Evolutionary conservation across 2,329 filamentous ascomycete species (phyloP).

Genomic region (Calonectria crousiana): DNA sequence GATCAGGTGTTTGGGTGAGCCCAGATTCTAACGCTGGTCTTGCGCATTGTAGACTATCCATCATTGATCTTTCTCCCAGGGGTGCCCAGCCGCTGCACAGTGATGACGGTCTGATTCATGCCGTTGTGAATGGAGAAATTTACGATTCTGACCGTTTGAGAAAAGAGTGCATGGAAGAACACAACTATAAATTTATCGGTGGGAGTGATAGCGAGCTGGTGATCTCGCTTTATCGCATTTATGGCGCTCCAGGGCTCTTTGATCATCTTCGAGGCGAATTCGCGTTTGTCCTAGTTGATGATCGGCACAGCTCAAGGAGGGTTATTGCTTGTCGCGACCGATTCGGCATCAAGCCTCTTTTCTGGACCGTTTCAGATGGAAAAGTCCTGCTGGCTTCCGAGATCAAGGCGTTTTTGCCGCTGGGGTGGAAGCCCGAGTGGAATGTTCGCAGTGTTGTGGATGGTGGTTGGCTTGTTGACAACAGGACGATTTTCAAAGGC

Average conservation of each 20-base stretch:
- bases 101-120: slow-evolving; percentile 57
- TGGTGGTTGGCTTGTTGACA: neutral
- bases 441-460: neutral
- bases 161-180: neutral
- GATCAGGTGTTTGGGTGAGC: slow-evolving; percentile 4
- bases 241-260: neutral
- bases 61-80: slow-evolving; percentile 62
- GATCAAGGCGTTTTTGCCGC: neutral
- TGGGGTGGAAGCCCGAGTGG: slow-evolving; percentile 6
- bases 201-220: slow-evolving; percentile 6
- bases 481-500: neutral
- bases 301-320: neutral
- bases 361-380: neutral
- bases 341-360: slow-evolving; percentile 1
- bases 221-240: neutral
- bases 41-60: slow-evolving; percentile 55
- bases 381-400: slow-evolving; percentile 3
- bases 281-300: neutral
- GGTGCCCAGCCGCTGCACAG: slow-evolving; percentile 61
- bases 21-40: neutral
- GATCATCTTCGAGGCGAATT: neutral
- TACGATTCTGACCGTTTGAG: slow-evolving; percentile 60
- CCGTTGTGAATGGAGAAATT: slow-evolving; percentile 71
- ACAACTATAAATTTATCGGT: neutral
- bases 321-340: neutral